Base-by-base conservation (phyloP, 371 early-diverging fungal genomes). In the Choanephora cucurbitarum region DNA sequence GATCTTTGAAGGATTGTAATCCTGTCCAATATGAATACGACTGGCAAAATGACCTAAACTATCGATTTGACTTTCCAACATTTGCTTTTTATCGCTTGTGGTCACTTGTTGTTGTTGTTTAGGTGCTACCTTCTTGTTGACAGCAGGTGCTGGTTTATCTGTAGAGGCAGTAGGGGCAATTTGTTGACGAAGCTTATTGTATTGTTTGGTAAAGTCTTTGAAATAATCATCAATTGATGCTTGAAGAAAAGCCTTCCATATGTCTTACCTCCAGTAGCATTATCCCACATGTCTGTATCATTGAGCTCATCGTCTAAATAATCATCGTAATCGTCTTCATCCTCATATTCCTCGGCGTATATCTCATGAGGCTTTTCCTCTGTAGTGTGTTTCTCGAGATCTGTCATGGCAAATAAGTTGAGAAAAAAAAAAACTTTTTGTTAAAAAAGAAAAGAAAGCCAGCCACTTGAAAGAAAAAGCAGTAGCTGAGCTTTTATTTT, bases 131-230 rank as follows among this genome's bases (percentile, higher is more conserved):
- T 68, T 66, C 52, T 52, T 62, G 46, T 80, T 82, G 31, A 66
- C 69, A 15, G 73, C 80, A 33, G 80, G 78, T 8, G 77, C 72
- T 10, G 72, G 49, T 41, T 66, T 62, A 5, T 57, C 63, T 6
- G 68, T 55, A 0, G 68, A 40, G 0, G 66, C 60, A n/a, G 58
- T 58, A 0, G 76, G 73, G 14, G 71, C 71, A 7, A 84, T 62
- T 50, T 87, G 86, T 32, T 81, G 80, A 28, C 90, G 81, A 62
- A 94, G 75, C 40, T 85, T 83, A 73, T 95, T 95, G 75, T 91
- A 95, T 62, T 95, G 90, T 66, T 95, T 95, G 17, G 96, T 95
- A 62, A 95, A 95, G 65, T 95, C 91, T 86, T 48, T 10, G 9
- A 17, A 3, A 9, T 15, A 24, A 32, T 32, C 32, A 32, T 32